phyloP scores from a whole-genome alignment of 192 early-diverging fungal genomes.

The Coemansia sp. region DNA sequence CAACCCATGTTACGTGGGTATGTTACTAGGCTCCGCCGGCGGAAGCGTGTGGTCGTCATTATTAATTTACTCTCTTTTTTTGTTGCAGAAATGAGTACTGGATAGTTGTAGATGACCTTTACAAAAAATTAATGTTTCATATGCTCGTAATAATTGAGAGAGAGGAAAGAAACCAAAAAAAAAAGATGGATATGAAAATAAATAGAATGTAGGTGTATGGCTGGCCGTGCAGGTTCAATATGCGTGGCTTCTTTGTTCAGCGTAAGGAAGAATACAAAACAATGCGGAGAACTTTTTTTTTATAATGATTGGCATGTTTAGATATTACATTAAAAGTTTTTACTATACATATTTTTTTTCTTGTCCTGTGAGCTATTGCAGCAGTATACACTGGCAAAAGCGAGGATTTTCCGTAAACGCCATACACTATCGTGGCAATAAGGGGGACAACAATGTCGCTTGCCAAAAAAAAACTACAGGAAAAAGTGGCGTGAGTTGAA shows the following conservation, averaged over 20 bases:
- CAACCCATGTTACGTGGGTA: slow-evolving; percentile 48
- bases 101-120: background rate
- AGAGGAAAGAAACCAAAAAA: background rate
- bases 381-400: background rate
- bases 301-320: background rate
- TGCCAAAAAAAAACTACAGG: background rate
- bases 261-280: background rate
- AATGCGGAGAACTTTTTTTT: background rate
- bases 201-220: slow-evolving; percentile 8
- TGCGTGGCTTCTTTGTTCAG: slow-evolving; percentile 7
- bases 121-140: background rate
- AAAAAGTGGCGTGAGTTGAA: background rate
- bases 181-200: background rate
- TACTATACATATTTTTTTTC: background rate
- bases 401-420: background rate
- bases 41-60: slow-evolving; percentile 17
- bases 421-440: background rate
- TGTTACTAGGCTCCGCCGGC: slow-evolving; percentile 35
- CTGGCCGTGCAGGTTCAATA: background rate
- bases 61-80: background rate
- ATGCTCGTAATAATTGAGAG: background rate
- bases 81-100: background rate
- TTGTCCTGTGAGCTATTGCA: background rate
- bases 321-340: background rate
- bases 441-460: background rate